Evolutionary conservation across 805 yeast genomes (phyloP).

Genomic region (Candida glaebosa): DNA sequence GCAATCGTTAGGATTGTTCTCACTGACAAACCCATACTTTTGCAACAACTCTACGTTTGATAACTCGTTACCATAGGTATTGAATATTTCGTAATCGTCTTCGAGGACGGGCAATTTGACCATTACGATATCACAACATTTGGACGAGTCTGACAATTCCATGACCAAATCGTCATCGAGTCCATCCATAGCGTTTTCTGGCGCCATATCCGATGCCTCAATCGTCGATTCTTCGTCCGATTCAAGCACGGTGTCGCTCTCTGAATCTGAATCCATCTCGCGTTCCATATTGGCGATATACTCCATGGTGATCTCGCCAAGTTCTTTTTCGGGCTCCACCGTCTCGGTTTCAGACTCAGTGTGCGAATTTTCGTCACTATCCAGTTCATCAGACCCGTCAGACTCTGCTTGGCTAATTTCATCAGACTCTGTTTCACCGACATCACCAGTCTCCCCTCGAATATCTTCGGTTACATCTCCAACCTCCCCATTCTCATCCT

Average conservation of each 20-base stretch:
- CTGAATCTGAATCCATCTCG: constrained; percentile 16
- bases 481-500: constrained; percentile 14
- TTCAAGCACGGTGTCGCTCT: constrained; percentile 18
- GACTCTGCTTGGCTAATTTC: constrained; percentile 14
- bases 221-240: constrained; percentile 19
- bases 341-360: constrained; percentile 14
- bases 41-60: constrained; percentile 64
- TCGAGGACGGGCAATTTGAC: constrained; percentile 41
- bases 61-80: constrained; percentile 73
- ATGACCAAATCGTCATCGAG: constrained; percentile 24
- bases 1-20: constrained; percentile 47
- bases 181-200: not conserved
- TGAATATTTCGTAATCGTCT: constrained; percentile 58
- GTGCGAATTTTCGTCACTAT: constrained; percentile 9
- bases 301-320: constrained; percentile 20
- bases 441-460: constrained; percentile 7
- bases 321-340: constrained; percentile 8
- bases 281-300: constrained; percentile 25
- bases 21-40: constrained; percentile 75
- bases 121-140: constrained; percentile 70
- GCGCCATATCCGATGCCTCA: constrained; percentile 18
- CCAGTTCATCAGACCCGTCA: constrained; percentile 6
- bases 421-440: constrained; percentile 12
- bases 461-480: constrained; percentile 6
- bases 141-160: constrained; percentile 32